These are phyloP conservation scores for Alisma plantagoaquatica DNA, from an alignment of 106 monocot genomes.

Conservation along the genomic window DNA sequence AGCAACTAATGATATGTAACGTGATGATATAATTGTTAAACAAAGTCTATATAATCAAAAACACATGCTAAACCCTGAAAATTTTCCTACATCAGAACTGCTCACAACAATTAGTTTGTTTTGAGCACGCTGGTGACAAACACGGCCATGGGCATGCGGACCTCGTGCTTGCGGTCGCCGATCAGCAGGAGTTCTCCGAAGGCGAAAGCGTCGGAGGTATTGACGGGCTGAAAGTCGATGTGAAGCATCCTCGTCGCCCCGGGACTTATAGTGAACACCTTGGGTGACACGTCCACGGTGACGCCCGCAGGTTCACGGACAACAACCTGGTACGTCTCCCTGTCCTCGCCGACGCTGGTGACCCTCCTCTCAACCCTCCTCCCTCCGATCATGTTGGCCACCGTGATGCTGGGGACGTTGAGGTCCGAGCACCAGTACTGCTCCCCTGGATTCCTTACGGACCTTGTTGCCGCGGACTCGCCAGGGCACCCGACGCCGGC, in stretches of 20 bases:
- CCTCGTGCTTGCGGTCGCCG: conserved; percentile 45
- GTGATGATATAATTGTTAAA: too few species aligned
- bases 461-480: too few species aligned
- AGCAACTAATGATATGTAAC: too few species aligned
- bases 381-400: conserved; percentile 44
- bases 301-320: conserved; percentile 46
- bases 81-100: too few species aligned
- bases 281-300: conserved; percentile 33
- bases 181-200: conserved; percentile 53
- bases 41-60: too few species aligned
- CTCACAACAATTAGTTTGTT: too few species aligned
- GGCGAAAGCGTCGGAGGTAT: conserved; percentile 21
- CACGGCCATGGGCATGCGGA: conserved; percentile 54
- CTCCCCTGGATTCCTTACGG: too few species aligned
- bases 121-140: conserved; percentile 35
- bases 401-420: conserved; percentile 54
- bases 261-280: conserved; percentile 26
- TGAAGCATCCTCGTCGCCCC: conserved; percentile 24
- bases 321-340: conserved; percentile 38
- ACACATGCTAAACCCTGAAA: too few species aligned
- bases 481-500: conserved; percentile 47
- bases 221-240: conserved; percentile 32
- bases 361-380: conserved; percentile 46
- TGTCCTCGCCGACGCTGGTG: conserved; percentile 25
- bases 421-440: conserved; percentile 63